Conservation (phyloP, 306 rosid species). For the Clitoria ternatea region DNA sequence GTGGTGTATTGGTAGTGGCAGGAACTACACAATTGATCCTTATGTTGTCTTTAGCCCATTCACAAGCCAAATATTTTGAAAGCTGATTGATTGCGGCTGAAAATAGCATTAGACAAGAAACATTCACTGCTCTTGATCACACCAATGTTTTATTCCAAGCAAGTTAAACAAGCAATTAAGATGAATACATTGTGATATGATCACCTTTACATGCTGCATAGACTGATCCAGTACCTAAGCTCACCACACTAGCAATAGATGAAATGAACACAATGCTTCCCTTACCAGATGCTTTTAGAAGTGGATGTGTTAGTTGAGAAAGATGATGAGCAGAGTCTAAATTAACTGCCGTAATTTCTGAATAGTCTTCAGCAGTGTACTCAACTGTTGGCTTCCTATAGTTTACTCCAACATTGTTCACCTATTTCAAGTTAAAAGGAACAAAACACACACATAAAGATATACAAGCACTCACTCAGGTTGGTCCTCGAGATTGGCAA, state of each 20-base stretch:
- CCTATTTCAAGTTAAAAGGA: conserved; percentile 38
- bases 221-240: conserved; percentile 55
- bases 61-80: conserved; percentile 70
- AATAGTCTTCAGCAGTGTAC: conserved; percentile 55
- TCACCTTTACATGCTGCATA: conserved; percentile 81
- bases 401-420: conserved; percentile 81
- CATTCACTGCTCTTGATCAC: background rate
- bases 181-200: background rate
- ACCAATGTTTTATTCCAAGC: background rate
- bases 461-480: too few relatives aligned
- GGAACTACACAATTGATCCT: conserved; percentile 84
- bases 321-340: conserved; percentile 66
- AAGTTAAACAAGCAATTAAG: background rate
- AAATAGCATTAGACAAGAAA: conserved; percentile 15
- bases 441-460: too few relatives aligned
- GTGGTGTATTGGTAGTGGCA: conserved; percentile 66
- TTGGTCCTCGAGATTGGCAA: too few relatives aligned
- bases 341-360: conserved; percentile 51
- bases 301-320: conserved; percentile 74
- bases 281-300: conserved; percentile 63
- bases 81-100: conserved; percentile 93
- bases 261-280: conserved; percentile 89
- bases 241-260: conserved; percentile 55
- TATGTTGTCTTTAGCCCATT: conserved; percentile 89
- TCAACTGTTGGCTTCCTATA: conserved; percentile 73